Evolutionary conservation across 2,329 filamentous ascomycete species (phyloP).

Genomic region (Hypoxylon sp.): DNA sequence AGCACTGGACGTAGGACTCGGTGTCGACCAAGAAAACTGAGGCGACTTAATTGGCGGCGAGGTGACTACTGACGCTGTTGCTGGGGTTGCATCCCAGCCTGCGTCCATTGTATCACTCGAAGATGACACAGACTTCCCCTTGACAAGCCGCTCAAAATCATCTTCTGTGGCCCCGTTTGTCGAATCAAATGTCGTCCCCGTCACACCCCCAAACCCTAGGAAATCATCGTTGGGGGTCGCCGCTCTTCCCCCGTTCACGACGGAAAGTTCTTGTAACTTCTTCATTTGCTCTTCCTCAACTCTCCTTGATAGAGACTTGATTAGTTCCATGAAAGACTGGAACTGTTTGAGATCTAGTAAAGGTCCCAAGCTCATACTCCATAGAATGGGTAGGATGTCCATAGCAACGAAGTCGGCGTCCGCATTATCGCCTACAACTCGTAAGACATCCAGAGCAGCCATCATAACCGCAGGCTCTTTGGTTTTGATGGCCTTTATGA

Average conservation of each 20-base stretch:
- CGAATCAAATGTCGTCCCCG: slow-evolving; percentile 70
- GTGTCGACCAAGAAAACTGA: slow-evolving; percentile 76
- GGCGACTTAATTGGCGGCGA: slow-evolving; percentile 56
- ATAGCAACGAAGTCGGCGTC: slow-evolving; percentile 93
- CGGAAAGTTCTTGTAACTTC: slow-evolving; percentile 87
- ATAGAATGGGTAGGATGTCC: slow-evolving; percentile 90
- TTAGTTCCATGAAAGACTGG: slow-evolving; percentile 88
- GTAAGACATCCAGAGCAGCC: slow-evolving; percentile 87
- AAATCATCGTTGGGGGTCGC: slow-evolving; percentile 74
- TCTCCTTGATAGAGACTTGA: slow-evolving; percentile 81
- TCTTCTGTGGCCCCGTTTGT: slow-evolving; percentile 70
- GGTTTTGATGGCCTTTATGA: slow-evolving; percentile 94
- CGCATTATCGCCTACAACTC: slow-evolving; percentile 83
- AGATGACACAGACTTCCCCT: slow-evolving; percentile 72
- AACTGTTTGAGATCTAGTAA: slow-evolving; percentile 91
- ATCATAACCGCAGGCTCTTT: slow-evolving; percentile 99
- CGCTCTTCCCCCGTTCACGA: slow-evolving; percentile 64
- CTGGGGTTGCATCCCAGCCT: slow-evolving; percentile 64
- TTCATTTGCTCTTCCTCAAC: slow-evolving; percentile 91
- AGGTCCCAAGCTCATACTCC: slow-evolving; percentile 92
- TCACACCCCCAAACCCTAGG: slow-evolving; percentile 78
- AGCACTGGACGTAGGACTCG: slow-evolving; percentile 59
- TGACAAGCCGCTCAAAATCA: slow-evolving; percentile 91
- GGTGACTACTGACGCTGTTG: slow-evolving; percentile 46
- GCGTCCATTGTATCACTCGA: slow-evolving; percentile 60